Percentiles rank a stretch among this genome's conserved stretches.
Evolutionary conservation across 495 filamentous ascomycete species (phyloP).

Genomic region (Lepidopterella palustris): DNA sequence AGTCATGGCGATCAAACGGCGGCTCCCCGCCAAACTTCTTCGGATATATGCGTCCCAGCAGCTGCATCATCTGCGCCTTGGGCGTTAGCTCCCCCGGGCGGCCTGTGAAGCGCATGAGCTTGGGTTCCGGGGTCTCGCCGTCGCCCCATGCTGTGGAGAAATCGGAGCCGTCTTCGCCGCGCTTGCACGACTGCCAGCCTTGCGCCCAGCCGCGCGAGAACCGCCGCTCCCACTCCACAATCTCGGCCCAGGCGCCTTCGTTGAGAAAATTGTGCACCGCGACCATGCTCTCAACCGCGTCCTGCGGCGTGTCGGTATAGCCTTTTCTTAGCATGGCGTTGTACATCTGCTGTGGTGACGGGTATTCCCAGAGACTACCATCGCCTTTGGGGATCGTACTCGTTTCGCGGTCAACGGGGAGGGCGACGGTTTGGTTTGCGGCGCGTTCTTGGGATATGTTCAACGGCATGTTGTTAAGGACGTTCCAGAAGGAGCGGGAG

Average conservation of each 20-base stretch:
- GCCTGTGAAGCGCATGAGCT: conserved; percentile 78
- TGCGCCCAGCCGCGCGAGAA: conserved; percentile 63
- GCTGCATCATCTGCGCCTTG: conserved; percentile 73
- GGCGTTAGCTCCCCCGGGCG: conserved; percentile 83
- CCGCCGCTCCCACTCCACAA: conserved; percentile 81
- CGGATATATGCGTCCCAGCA: conserved; percentile 74
- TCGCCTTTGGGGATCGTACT: conserved; percentile 84
- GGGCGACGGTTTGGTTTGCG: conserved; percentile 59
- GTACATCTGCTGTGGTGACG: conserved; percentile 98
- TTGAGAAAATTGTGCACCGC: conserved; percentile 97
- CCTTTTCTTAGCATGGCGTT: conserved; percentile 95
- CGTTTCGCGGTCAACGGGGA: conserved; percentile 70
- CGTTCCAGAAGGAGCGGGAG: conserved; percentile 70
- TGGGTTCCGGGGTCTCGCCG: conserved; percentile 49
- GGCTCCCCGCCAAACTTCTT: conserved; percentile 68
- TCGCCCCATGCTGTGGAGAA: conserved; percentile 33
- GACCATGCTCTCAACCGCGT: conserved; percentile 95
- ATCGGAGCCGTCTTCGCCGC: conserved; percentile 53
- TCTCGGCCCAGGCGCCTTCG: conserved; percentile 93
- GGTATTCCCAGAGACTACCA: conserved; percentile 85
- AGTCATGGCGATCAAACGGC: conserved; percentile 97
- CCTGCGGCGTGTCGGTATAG: conserved; percentile 85
- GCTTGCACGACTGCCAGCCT: conserved; percentile 69
- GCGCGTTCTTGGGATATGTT: conserved; percentile 73
- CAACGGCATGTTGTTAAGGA: conserved; percentile 93